Conservation (phyloP, 352 stramenopile species). For the Pythium sukuiense region DNA sequence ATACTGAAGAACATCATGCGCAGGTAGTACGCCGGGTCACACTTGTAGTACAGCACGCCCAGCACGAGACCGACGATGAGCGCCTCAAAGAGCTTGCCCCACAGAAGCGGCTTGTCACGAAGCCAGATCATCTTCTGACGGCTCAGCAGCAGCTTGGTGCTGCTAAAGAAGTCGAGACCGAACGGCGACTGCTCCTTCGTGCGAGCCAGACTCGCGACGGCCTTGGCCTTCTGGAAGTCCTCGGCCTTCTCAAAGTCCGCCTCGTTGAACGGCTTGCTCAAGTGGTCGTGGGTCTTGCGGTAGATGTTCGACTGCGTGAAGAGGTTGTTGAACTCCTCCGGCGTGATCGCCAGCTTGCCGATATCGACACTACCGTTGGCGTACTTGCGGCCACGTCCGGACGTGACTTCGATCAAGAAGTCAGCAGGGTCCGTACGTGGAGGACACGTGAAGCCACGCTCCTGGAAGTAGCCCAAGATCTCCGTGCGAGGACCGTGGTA, state of each 20-base stretch:
- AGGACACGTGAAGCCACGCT: conserved; percentile 70
- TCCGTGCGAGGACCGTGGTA: conserved; percentile 88
- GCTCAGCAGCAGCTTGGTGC: conserved; percentile 51
- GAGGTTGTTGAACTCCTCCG: conserved; percentile 54
- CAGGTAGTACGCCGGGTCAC: conserved; percentile 58
- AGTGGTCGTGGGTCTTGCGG: conserved; percentile 46
- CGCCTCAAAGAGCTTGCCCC: conserved; percentile 60
- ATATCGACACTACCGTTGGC: conserved; percentile 35
- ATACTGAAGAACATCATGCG: conserved; percentile 76
- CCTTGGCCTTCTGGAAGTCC: conserved; percentile 57
- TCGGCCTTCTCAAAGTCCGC: conserved; percentile 55
- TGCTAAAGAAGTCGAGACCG: conserved; percentile 40
- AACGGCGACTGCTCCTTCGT: conserved; percentile 61
- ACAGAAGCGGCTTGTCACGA: conserved; percentile 54
- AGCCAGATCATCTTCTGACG: conserved; percentile 71
- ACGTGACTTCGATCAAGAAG: conserved; percentile 70
- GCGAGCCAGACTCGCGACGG: conserved; percentile 44
- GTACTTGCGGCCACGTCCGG: conserved; percentile 48
- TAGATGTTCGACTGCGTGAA: conserved; percentile 62
- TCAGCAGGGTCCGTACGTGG: conserved; percentile 59
- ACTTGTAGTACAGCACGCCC: conserved; percentile 69
- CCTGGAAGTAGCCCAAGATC: conserved; percentile 84
- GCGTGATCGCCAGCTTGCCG: conserved; percentile 28
- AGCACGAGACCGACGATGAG: conserved; percentile 77
- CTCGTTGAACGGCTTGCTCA: conserved; percentile 58